Evolutionary conservation across 1,284 basidiomycete genomes (phyloP), one percentile per base, ranked within the genome.

Genomic region (Melampsora larici-populina): DNA sequence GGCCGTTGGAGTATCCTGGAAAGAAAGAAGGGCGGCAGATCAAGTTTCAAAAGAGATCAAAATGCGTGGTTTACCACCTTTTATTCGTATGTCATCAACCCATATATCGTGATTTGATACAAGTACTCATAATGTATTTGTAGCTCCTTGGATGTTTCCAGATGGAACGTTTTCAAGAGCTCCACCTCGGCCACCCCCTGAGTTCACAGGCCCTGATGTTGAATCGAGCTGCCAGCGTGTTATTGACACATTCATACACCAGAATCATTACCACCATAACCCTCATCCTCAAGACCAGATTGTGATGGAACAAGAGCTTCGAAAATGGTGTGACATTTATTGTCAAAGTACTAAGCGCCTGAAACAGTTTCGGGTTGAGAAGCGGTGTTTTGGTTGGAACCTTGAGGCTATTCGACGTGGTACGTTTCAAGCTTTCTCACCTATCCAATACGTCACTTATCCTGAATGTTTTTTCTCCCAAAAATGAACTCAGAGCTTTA

Each of bases 141-240:
- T 43, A 67, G 72, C 72, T 5, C 49, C 72, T 9, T 74, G 72
- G 72, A 66, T 65, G 72, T 67, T 74, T 51, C 72, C 72, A 18
- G 33, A 31, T 33, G 21, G 18, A 46, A 51, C 63, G 1, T 74
- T 74, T 51, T 66, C 64, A 5, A 64, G 48, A 21, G 48, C 65
- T 43, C 72, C 72, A 13, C 65, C 18, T 31, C 72, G 72, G 21
- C 72, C 72, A 43, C 72, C 72, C 2, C 24, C 65, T 26, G 60
- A 74, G 48, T 33, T 74, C 17, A 43, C 58, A 36, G 72, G 72
- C 6, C 72, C 72, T 26, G n/a, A 74, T 26, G 51, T 29, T 48
- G 21, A 24, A 26, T 40, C 65, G 21, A 51, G 58, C 48, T 43
- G 72, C 26, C 9, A 31, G 15, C 49, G 17, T 9, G n/a, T 26